Base-by-base conservation (phyloP, 108 stramenopile genomes). In the Mayamaea pseudoterrestris region DNA sequence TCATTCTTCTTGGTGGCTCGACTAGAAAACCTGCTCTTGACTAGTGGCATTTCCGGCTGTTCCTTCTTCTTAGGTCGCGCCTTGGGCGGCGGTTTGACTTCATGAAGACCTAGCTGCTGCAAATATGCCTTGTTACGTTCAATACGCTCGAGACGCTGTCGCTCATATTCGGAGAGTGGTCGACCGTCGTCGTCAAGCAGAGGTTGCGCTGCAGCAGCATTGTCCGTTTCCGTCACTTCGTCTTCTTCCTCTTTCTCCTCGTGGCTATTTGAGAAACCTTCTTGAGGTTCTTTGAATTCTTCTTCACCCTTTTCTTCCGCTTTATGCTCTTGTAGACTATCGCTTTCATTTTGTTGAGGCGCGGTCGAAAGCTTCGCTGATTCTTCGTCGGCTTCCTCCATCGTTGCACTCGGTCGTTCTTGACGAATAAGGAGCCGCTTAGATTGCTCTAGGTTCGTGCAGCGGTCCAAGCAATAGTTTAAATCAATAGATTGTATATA, bases 141-240 rank as follows among this genome's bases (percentile, higher is more conserved):
- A 45, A 86, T 86, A 36, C 74, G 52, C 21, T 72, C 84, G 7
- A 67, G 34, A 36, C 84, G 79, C 31, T 72, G 58, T 47, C 45
- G 60, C 56, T 84, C 83, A 36, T 84, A 84, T 14, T 61, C 61
- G 21, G 83, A 84, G 11, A 78, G 41, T 39, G 49, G 62, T 24
- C 65, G 43, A 9, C 34, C 56, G 27, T 36, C 31, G 50, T 32
- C 51, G n/a, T n/a, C n/a, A n/a, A 32, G n/a, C n/a, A n/a, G n/a
- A n/a, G n/a, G n/a, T 60, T 30, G 25, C 5, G n/a, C 5, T 5
- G 45, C 23, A 8, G 5, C 12, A 34, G 12, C 9, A 34, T n/a
- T n/a, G n/a, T n/a, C n/a, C n/a, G n/a, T n/a, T 26, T 16, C 46
- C 8, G 24, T 11, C 29, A 17, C 22, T 26, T 40, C 35, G 4